phyloP scores from a whole-genome alignment of 2,329 filamentous ascomycete genomes.

The Lasiodiplodia sp. region DNA sequence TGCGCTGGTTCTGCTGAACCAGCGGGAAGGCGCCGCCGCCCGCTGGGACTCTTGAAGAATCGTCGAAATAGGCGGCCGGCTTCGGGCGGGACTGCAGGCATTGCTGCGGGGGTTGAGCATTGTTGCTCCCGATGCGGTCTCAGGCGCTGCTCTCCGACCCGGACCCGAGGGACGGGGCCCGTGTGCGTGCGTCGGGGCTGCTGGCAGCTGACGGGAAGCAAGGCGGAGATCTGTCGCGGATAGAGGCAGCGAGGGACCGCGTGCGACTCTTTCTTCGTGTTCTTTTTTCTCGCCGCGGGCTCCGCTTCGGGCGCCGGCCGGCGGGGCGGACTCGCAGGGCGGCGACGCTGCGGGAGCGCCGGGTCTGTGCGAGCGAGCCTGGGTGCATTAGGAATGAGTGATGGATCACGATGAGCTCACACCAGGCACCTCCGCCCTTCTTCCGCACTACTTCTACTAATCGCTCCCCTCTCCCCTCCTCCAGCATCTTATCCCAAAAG shows the following conservation, averaged over 20 bases:
- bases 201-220: conserved; percentile 16
- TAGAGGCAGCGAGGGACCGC: conserved; percentile 24
- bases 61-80: conserved; percentile 8
- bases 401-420: conserved; percentile 24
- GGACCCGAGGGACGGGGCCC: conserved; percentile 16
- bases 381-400: conserved; percentile 27
- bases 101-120: conserved; percentile 18
- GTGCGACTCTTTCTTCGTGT: conserved; percentile 3
- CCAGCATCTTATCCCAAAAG: neutral
- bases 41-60: neutral
- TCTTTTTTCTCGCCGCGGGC: neutral
- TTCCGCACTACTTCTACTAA: conserved; percentile 1
- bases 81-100: conserved; percentile 18
- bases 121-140: conserved; percentile 2
- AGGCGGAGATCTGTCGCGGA: conserved; percentile 26
- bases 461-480: conserved; percentile 2
- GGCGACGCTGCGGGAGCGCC: conserved; percentile 24
- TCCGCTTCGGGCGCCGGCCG: conserved; percentile 8
- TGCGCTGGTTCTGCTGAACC: neutral
- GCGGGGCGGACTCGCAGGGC: conserved; percentile 14
- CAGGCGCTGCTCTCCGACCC: conserved; percentile 10
- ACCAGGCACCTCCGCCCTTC: conserved; percentile 20
- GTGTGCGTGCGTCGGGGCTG: conserved; percentile 5
- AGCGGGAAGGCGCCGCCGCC: neutral
- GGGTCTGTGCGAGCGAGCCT: conserved; percentile 26